phyloP scores from a whole-genome alignment of 495 filamentous ascomycete genomes.

The Penicillium longicatenatum region DNA sequence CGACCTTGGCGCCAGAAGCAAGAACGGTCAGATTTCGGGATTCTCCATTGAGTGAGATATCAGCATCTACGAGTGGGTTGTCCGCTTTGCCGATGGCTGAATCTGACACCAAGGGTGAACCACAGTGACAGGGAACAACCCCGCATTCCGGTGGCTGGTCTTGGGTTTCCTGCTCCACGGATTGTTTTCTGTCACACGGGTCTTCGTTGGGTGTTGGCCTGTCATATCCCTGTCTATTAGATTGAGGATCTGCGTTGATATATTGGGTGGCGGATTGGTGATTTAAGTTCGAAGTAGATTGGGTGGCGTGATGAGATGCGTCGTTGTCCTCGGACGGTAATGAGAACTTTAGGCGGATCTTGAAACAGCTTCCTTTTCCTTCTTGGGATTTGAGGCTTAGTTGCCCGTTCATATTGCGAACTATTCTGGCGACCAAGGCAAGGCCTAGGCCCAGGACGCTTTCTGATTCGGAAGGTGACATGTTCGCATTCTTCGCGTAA shows the following conservation, averaged over 20 bases:
- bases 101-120: constrained; percentile 8
- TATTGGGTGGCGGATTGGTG: neutral
- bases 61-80: constrained; percentile 12
- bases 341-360: constrained; percentile 37
- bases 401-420: constrained; percentile 87
- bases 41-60: constrained; percentile 17
- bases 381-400: constrained; percentile 81
- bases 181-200: neutral
- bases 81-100: constrained; percentile 10
- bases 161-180: neutral
- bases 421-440: constrained; percentile 77
- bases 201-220: neutral
- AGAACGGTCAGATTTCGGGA: constrained; percentile 17
- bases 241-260: neutral
- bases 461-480: constrained; percentile 24
- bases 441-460: constrained; percentile 74
- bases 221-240: neutral
- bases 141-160: neutral
- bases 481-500: constrained; percentile 16
- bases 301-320: neutral
- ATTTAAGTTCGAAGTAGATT: neutral
- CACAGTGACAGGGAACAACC: constrained; percentile 15
- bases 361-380: constrained; percentile 79
- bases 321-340: constrained; percentile 17
- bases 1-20: neutral